Base-by-base conservation (phyloP, 2,329 filamentous ascomycete species). In the Fusarium sp. region DNA sequence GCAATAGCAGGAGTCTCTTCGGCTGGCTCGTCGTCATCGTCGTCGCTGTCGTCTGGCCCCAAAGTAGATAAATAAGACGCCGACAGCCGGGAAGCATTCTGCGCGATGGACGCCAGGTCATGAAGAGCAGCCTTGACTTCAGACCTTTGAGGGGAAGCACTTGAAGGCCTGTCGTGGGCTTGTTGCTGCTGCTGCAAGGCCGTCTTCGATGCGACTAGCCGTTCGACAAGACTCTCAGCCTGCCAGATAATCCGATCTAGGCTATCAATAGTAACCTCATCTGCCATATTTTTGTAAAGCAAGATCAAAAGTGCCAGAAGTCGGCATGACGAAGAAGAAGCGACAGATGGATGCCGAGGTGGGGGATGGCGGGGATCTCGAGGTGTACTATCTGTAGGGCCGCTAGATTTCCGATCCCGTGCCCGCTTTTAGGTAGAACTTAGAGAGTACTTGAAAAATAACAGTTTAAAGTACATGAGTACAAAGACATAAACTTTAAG, bases 51-150 rank as follows among this genome's bases (percentile, higher is more conserved):
- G 23, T 23, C 23, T 5, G 12, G 4, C 31, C 36, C 47, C 7
- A 51, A 27, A 11, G 31, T 36, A 36, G 47, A 51, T 27, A 51
- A 31, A 37, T 7, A 28, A 7, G 47, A 36, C 8, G 31, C 7
- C 4, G 47, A 51, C 5, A 51, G 36, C 8, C 7, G 13, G n/a
- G 36, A 30, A 2, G 31, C 47, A n/a, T 51, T 31, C 23, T 51
- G 47, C 4, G 47, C 47, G 31, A 51, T 28, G 15, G 31, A 51
- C n/a, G 47, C 23, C 13, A 51, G 31, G 36, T 36, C 47, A 11
- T 15, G 47, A 51, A 51, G 47, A 10, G 47, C 47, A 18, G 23
- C 47, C 27, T 31, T 51, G 30, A 51, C 31, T 36, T 51, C 18
- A 13, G 31, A 23, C 18, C 36, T 31, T 18, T n/a, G 31, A 51